phyloP scores from a whole-genome alignment of 2,329 filamentous ascomycete species.

The Mycosphaerelloides madeirae region DNA sequence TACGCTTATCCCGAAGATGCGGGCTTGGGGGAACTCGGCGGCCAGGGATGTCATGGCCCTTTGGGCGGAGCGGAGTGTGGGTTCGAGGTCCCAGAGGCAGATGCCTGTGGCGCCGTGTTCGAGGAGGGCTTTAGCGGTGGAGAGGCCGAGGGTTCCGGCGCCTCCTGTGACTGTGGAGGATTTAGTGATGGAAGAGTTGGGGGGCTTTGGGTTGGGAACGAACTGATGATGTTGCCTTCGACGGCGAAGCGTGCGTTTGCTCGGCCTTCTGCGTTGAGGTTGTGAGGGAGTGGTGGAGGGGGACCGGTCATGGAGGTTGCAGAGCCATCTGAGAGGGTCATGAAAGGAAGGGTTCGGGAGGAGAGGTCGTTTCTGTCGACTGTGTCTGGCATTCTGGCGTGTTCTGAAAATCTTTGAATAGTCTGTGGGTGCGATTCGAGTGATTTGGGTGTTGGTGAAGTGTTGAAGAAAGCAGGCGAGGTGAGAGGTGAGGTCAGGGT shows the following conservation, averaged over 20 bases:
- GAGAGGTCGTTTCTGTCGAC: conserved; percentile 41
- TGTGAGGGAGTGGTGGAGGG: conserved; percentile 41
- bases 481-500: too few species aligned
- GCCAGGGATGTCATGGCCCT: conserved; percentile 45
- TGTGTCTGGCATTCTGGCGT: conserved; percentile 2
- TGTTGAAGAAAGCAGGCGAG: too few species aligned
- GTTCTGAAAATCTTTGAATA: too few species aligned
- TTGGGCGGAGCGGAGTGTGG: conserved; percentile 37
- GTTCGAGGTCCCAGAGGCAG: conserved; percentile 56
- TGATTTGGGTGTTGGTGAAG: not conserved
- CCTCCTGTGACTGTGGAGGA: conserved; percentile 56
- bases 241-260: conserved; percentile 49
- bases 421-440: not conserved
- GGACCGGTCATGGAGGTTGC: conserved; percentile 41
- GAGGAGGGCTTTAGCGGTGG: conserved; percentile 57
- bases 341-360: conserved; percentile 44
- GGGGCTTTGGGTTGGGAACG: conserved; percentile 20
- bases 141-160: conserved; percentile 58
- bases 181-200: not conserved
- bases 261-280: conserved; percentile 38
- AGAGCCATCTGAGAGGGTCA: conserved; percentile 45
- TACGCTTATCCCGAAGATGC: conserved; percentile 49
- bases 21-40: conserved; percentile 50
- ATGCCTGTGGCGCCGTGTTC: conserved; percentile 61
- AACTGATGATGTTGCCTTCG: conserved; percentile 51